A percentile compares a stretch with the other conserved stretches of the same genome.
phyloP scores from a whole-genome alignment of 2,329 filamentous ascomycete genomes.

The Cladosporium sp. region DNA sequence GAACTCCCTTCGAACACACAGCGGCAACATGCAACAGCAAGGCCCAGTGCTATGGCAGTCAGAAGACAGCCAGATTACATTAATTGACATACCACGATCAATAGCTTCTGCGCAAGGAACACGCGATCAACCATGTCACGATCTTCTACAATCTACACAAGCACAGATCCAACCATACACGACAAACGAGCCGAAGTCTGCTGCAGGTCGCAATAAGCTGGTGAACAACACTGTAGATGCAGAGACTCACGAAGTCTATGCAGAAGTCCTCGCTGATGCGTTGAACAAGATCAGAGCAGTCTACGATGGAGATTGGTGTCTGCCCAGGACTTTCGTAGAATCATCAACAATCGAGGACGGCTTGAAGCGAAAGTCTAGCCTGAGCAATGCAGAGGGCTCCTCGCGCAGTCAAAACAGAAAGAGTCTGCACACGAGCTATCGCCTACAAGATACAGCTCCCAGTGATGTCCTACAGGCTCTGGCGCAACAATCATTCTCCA shows the following conservation, averaged over 20 bases:
- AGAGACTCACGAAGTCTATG: conserved; percentile 36
- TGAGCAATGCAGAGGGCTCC: not conserved
- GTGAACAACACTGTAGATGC: conserved; percentile 27
- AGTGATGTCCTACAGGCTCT: not conserved
- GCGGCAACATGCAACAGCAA: too few species aligned
- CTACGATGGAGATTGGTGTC: conserved; percentile 33
- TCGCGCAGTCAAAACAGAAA: not conserved
- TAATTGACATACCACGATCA: conserved; percentile 67
- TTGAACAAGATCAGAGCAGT: conserved; percentile 30
- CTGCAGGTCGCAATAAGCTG: conserved; percentile 41
- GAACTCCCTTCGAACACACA: too few species aligned
- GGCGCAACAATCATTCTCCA: not conserved
- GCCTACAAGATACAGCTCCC: not conserved
- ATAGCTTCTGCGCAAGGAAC: conserved; percentile 62
- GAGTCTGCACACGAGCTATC: not conserved
- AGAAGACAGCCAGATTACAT: conserved; percentile 45
- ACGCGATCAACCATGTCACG: conserved; percentile 33
- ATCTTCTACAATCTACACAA: conserved; percentile 44
- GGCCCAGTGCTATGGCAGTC: conserved; percentile 53
- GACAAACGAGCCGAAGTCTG: conserved; percentile 54
- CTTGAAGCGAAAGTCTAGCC: not conserved
- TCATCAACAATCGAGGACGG: not conserved
- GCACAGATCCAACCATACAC: conserved; percentile 47
- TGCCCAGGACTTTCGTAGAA: conserved; percentile 21
- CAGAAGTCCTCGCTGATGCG: conserved; percentile 35